Evolutionary conservation across 768 basidiomycete species (phyloP), one percentile per base, ranked within the genome.

Genomic region (Boletus subcaerulescens): DNA sequence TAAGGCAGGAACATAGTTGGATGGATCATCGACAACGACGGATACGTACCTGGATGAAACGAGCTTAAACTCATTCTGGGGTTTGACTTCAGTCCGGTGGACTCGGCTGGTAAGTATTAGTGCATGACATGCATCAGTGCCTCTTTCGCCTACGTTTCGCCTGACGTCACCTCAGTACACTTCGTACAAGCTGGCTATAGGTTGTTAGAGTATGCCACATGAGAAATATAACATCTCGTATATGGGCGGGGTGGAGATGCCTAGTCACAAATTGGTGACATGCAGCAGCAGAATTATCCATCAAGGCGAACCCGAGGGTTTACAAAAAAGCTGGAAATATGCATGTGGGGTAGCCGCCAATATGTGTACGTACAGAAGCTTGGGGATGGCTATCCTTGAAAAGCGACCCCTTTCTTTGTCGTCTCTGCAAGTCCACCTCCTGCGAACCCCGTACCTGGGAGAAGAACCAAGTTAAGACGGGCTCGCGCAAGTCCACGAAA

Each of bases 341-440:
- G 22, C 36, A 53, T 22, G 18, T 15, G 36, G 32, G 20, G 35
- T n/a, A 42, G 24, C 35, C 38, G 26, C 26, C 26, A 26, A 26
- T 26, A 26, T 26, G 26, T 31, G 15, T 48, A 56, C 53, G 52
- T 39, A 45, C 24, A 47, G 39, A 40, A 45, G 45, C 10, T 17
- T 14, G n/a, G 15, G 39, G 45, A 56, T 50, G 41, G 31, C 59
- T 68, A 93, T 41, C 91, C 92, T 66, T 95, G 92, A 76, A 98
- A 96, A 0, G 92, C 87, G 13, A 92, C 73, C 2, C 92, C 93
- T 29, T 76, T 77, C 68, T 82, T 87, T 36, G 82, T 85, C 0
- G 89, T 88, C 73, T 96, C 92, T n/a, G 93, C 92, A 60, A 93
- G 71, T 7, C 95, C 95, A n/a, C 95, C 94, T 50, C 91, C 89